Conservation (phyloP, 2,329 filamentous ascomycete species). For the Xylaria sp. region DNA sequence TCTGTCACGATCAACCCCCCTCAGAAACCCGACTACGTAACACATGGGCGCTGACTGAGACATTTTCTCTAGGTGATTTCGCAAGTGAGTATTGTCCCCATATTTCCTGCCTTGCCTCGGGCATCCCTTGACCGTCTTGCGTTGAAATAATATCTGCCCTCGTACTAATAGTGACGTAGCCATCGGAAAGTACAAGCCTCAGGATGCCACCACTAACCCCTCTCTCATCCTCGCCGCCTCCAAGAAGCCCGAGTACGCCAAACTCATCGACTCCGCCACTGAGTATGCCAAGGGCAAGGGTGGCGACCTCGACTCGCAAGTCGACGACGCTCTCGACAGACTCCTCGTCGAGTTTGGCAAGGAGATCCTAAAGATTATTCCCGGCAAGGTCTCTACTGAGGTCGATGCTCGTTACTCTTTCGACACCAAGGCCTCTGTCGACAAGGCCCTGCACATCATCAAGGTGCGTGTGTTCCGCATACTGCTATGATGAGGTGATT, state of each 20-base stretch:
- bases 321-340: conserved; percentile 90
- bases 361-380: conserved; percentile 96
- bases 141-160: background rate
- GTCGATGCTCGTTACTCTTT: conserved; percentile 97
- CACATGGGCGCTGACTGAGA: conserved; percentile 47
- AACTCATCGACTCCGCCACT: conserved; percentile 87
- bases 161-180: conserved; percentile 61
- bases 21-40: conserved; percentile 16
- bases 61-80: conserved; percentile 72
- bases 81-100: conserved; percentile 68
- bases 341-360: conserved; percentile 98
- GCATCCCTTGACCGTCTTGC: background rate
- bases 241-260: conserved; percentile 97
- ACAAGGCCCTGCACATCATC: conserved; percentile 98
- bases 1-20: conserved; percentile 40
- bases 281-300: conserved; percentile 84
- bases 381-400: conserved; percentile 98
- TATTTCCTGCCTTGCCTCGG: background rate
- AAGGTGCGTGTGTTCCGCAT: conserved; percentile 71
- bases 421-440: conserved; percentile 88
- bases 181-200: conserved; percentile 99
- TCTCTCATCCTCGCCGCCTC: conserved; percentile 97
- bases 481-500: background rate
- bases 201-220: conserved; percentile 99
- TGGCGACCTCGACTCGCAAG: conserved; percentile 78